Evolutionary conservation across 2,329 filamentous ascomycete species (phyloP).

Genomic region (Microsporum audouinii): DNA sequence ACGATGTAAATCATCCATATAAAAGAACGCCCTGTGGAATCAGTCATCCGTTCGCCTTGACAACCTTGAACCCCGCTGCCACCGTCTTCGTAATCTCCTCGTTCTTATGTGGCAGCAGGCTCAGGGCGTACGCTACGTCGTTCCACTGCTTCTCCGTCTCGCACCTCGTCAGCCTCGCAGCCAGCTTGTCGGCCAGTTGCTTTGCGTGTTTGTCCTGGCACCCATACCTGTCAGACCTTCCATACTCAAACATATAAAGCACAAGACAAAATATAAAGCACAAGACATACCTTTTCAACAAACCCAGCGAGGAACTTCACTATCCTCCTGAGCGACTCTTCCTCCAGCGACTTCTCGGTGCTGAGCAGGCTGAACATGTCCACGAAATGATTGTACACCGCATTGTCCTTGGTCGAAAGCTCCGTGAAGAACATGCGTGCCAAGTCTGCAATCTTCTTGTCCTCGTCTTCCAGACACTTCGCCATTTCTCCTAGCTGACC

Average conservation of each 20-base stretch:
- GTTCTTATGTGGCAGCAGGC: slow-evolving; percentile 64
- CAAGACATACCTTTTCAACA: slow-evolving; percentile 72
- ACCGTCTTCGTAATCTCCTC: slow-evolving; percentile 37
- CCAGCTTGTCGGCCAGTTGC: slow-evolving; percentile 84
- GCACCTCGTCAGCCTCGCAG: slow-evolving; percentile 70
- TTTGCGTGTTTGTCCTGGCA: slow-evolving; percentile 87
- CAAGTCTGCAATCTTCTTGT: slow-evolving; percentile 85
- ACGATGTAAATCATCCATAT: not conserved
- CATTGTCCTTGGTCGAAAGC: slow-evolving; percentile 94
- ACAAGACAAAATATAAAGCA: not conserved
- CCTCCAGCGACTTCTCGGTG: slow-evolving; percentile 65
- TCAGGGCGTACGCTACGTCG: slow-evolving; percentile 86
- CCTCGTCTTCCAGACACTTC: slow-evolving; percentile 93
- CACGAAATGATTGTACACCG: slow-evolving; percentile 98
- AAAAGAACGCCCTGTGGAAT: not conserved
- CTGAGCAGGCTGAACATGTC: slow-evolving; percentile 95
- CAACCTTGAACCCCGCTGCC: slow-evolving; percentile 45
- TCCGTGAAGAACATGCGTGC: slow-evolving; percentile 98
- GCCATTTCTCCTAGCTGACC: slow-evolving; percentile 98
- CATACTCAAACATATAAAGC: not conserved
- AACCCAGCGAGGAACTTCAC: slow-evolving; percentile 90
- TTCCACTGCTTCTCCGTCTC: slow-evolving; percentile 95
- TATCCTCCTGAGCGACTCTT: slow-evolving; percentile 75
- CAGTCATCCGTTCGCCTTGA: slow-evolving; percentile 48
- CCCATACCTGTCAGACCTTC: not conserved